Evolutionary conservation across 2,329 filamentous ascomycete genomes (phyloP).

Genomic region (Metarhizium humberi): DNA sequence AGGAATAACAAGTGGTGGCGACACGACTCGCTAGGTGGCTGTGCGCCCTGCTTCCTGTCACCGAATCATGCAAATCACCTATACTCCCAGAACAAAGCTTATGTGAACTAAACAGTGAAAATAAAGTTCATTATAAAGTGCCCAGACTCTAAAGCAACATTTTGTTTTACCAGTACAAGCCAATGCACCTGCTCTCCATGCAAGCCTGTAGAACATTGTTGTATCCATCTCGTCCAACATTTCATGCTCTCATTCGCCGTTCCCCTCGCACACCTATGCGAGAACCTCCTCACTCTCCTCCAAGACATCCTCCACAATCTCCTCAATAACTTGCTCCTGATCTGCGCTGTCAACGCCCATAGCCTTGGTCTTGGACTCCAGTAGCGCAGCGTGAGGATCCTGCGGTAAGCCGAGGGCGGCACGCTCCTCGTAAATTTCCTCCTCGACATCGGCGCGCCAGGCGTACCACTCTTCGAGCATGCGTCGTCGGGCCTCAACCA

Average conservation of each 20-base stretch:
- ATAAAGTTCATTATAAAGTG: slow-evolving; percentile 3
- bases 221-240: neutral
- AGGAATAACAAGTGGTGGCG: neutral
- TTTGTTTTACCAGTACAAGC: slow-evolving; percentile 23
- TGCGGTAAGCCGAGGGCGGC: slow-evolving; percentile 56
- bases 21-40: neutral
- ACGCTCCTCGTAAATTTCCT: slow-evolving; percentile 64
- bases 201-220: slow-evolving; percentile 15
- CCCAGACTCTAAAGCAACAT: slow-evolving; percentile 2
- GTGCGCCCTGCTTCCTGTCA: no score
- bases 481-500: slow-evolving; percentile 77
- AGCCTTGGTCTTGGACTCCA: slow-evolving; percentile 44
- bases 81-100: no score
- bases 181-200: slow-evolving; percentile 19
- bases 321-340: slow-evolving; percentile 75
- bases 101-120: no score
- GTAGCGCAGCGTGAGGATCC: slow-evolving; percentile 52
- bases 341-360: slow-evolving; percentile 47
- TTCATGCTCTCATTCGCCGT: neutral
- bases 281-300: slow-evolving; percentile 79
- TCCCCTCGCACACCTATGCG: slow-evolving; percentile 14
- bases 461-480: slow-evolving; percentile 81
- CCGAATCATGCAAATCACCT: no score
- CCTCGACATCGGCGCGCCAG: slow-evolving; percentile 69
- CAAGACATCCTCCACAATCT: slow-evolving; percentile 74